Percentiles rank a stretch among this genome's conserved stretches.
These are phyloP conservation scores for Aspergillus latus DNA, from an alignment of 2,329 filamentous ascomycete genomes.

Conservation along the genomic window DNA sequence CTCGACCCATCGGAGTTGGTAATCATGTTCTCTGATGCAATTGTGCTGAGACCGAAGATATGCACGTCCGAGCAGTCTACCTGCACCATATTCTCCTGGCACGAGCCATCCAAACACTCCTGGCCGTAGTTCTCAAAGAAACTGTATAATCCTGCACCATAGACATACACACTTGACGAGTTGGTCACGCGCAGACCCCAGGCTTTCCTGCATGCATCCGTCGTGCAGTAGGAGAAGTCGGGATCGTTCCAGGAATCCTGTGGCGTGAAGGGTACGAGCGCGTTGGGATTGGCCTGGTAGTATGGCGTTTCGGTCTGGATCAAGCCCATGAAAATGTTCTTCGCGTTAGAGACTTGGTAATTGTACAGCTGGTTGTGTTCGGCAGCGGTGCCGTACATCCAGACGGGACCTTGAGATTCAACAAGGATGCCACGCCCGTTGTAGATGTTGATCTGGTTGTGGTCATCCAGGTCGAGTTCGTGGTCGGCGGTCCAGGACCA, in stretches of 20 bases:
- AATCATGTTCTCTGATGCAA: constrained; percentile 73
- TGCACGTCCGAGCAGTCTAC: constrained; percentile 65
- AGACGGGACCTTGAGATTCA: constrained; percentile 75
- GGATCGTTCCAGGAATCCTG: constrained; percentile 53
- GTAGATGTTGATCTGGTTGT: constrained; percentile 72
- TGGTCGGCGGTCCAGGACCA: constrained; percentile 93
- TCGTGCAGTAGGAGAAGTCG: constrained; percentile 63
- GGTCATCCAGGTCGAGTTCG: constrained; percentile 73
- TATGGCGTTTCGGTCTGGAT: constrained; percentile 88
- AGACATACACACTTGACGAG: constrained; percentile 67
- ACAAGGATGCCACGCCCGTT: constrained; percentile 82
- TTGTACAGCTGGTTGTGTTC: constrained; percentile 68
- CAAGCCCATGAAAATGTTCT: constrained; percentile 76
- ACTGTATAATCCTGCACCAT: constrained; percentile 73
- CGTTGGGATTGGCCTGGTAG: constrained; percentile 79
- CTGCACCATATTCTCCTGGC: constrained; percentile 75
- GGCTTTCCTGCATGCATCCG: constrained; percentile 64
- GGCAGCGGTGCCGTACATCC: constrained; percentile 73
- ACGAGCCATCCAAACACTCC: constrained; percentile 67
- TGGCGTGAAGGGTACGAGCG: constrained; percentile 51
- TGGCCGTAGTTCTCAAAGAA: constrained; percentile 83
- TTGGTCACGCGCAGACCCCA: constrained; percentile 73
- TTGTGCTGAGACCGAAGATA: constrained; percentile 70
- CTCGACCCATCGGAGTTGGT: constrained; percentile 42
- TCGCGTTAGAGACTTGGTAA: constrained; percentile 77